Base-by-base conservation (phyloP, 495 filamentous ascomycete species). In the Xylaria flabelliformis region DNA sequence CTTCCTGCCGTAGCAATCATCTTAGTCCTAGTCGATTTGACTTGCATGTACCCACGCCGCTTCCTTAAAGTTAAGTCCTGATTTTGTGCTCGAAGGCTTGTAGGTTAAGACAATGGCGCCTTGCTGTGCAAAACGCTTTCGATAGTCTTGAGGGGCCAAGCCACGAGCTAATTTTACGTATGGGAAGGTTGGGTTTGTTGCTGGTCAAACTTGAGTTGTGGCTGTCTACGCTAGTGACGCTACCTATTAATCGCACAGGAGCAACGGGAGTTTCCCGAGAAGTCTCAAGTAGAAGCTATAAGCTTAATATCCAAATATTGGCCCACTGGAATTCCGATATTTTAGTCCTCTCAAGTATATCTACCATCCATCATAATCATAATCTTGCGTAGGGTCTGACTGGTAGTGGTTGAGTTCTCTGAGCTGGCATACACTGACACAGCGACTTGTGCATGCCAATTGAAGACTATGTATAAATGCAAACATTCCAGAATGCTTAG, bases 341-440 rank as follows among this genome's bases (percentile, higher is more conserved):
- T n/a, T 36, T 36, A 34, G 32, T 19, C 15, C 7, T 34, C 9
- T 36, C 46, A 63, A 53, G 56, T 32, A 70, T 5, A 7, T 36
- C 64, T 41, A 61, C 26, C 29, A 32, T 26, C 46, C 58, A 55
- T 70, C 32, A 12, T 55, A 59, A n/a, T n/a, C n/a, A 21, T 55
- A 59, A 55, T 41, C 59, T 55, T 64, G 46, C 69, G 42, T 71
- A 48, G 59, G 48, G 56, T 44, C n/a, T 19, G 0, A 69, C 55
- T 70, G 67, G 67, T 41, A 34, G 56, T 44, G 39, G 34, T 42
- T 21, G 19, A 55, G 34, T 24, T 50, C 12, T 64, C 46, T 71
- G 59, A 64, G 69, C 48, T 71, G 69, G 69, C 69, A 64, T 64
- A 36, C 39, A 41, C n/a, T 46, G 67, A 21, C 13, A 61, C 7